Base-by-base conservation (phyloP, 768 basidiomycete species). In the Tylopilus balloui region DNA sequence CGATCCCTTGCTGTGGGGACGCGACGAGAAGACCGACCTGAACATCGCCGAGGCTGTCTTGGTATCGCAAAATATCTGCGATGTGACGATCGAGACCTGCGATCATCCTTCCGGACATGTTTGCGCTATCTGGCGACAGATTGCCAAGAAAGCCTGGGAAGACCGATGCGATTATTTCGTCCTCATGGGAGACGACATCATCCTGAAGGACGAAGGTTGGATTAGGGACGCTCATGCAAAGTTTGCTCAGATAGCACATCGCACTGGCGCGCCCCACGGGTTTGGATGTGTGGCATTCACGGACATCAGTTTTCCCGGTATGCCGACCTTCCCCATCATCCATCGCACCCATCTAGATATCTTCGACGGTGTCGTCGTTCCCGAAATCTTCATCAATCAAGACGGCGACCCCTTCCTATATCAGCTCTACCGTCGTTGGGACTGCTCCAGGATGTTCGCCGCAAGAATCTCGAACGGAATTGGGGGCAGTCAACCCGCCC, bases 251-350 rank as follows among this genome's bases (percentile, higher is more conserved):
- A 54, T 80, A 10, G 54, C 75, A 1, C 21, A 50, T 12, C 45
- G 51, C 12, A 55, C 65, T 6, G 52, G 57, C 2, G 63, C 68
- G 0, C 77, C 75, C 5, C 54, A 63, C 6, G 80, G 81, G 6
- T 72, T 81, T 41, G 81, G 79, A 10, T 81, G 79, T 34, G 73
- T 83, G 2, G 74, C 79, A 0, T 81, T 83, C 63, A 79, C 73
- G 6, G 79, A 81, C 52, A 65, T 60, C 15, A 68, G 71, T 9
- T 83, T 80, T 54, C 77, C 76, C 0, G 82, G 79, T 0, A 80
- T 83, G 78, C 80, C 79, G 0, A 81, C 80, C 0, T 81, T 82
- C 54, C 81, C 82, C 1, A 68, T 81, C 43, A 42, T 83, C 37
- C 78, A 81, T 48, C 72, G 73, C 21, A 75, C 66, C 0, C 81